Evolutionary conservation across 108 stramenopile species (phyloP), one percentile per base, ranked within the genome.

Genomic region (Pseudonitzschia delicatissima): DNA sequence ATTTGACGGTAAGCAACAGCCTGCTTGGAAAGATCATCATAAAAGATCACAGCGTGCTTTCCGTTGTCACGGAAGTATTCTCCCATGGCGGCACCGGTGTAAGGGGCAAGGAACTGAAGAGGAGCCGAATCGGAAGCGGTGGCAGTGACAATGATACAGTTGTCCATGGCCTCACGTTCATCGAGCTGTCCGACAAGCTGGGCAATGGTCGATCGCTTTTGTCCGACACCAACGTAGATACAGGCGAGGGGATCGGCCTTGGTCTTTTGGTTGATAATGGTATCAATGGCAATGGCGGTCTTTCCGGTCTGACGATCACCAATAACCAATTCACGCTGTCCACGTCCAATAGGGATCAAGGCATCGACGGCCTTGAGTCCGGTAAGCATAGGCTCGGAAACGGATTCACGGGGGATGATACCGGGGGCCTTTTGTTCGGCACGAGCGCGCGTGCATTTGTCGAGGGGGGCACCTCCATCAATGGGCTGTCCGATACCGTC

Each of bases 231-330:
- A 66, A 99, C 98, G 93, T 99, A 99, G 79, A 99, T 97, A 79
- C 98, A 99, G 71, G 95, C 96, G 61, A 99, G 90, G 57, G 96
- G 95, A 44, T 98, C 98, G 80, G 92, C 92, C 89, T 96, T 96
- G 82, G 96, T 97, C 89, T 97, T 99, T 88, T 99, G 97, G 96
- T 99, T 99, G 90, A 99, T 99, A 75, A 99, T 98, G 85, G 98
- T 99, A 74, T 99, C 98, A 77, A 99, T 97, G 82, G 97, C 97
- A 80, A 99, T 98, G 69, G 98, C 98, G 47, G 98, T 99, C 94
- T 99, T 99, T 57, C 98, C 98, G 36, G 98, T 99, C 86, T 99
- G 98, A 87, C 98, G 96, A 94, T 99, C 98, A 66, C 95, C 95
- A 76, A 96, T 96, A 69, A 98, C 91, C 68, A 98, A 87, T 77